Evolutionary conservation across 2,329 filamentous ascomycete genomes (phyloP).

Genomic region (Fusarium gaditjirri): DNA sequence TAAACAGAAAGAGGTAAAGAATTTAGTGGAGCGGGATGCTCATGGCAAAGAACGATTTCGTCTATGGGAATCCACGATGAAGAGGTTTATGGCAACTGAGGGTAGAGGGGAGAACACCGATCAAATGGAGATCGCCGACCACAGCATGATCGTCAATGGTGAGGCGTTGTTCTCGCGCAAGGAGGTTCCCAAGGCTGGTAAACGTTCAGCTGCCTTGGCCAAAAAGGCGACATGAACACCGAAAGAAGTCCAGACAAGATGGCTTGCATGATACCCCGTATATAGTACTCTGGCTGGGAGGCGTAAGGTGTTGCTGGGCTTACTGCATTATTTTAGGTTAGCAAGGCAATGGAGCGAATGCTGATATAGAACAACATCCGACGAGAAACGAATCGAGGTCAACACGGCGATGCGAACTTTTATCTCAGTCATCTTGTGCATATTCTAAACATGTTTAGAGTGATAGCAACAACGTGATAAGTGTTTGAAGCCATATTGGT

Average conservation of each 20-base stretch:
- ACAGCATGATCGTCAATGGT: constrained; percentile 73
- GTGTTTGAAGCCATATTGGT: neutral
- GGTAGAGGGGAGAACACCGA: constrained; percentile 48
- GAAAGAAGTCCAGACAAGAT: neutral
- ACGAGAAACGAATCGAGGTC: constrained; percentile 7
- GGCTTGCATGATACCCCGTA: constrained; percentile 29
- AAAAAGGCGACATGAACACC: constrained; percentile 37
- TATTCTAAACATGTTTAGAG: neutral
- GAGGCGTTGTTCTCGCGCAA: constrained; percentile 64
- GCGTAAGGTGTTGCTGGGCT: constrained; percentile 26
- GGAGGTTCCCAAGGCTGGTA: constrained; percentile 61
- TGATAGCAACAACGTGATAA: neutral
- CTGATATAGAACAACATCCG: constrained; percentile 12
- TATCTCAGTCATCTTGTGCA: neutral
- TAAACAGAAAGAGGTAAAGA: constrained; percentile 71
- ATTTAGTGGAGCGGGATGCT: constrained; percentile 62
- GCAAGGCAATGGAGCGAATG: neutral
- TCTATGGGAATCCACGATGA: constrained; percentile 71
- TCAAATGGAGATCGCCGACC: constrained; percentile 66
- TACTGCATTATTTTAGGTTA: neutral
- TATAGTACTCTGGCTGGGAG: constrained; percentile 14
- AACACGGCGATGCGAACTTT: neutral
- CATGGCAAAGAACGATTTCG: constrained; percentile 66
- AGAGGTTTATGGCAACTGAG: constrained; percentile 58
- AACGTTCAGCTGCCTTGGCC: constrained; percentile 49